Conservation (phyloP, 2,329 filamentous ascomycete species). For the Alternaria sp. region DNA sequence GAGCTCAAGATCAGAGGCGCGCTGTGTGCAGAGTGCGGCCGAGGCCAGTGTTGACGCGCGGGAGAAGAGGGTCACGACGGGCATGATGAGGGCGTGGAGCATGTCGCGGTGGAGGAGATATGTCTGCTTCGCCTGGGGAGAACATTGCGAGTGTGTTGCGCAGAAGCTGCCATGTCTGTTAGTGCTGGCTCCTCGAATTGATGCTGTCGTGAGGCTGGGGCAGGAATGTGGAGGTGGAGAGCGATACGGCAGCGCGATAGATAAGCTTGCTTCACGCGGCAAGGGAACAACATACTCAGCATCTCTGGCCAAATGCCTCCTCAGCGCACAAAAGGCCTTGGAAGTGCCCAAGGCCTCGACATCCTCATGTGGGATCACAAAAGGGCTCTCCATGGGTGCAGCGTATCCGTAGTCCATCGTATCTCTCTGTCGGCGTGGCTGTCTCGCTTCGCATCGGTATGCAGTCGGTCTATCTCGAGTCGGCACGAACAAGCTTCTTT, state of each 20-base stretch:
- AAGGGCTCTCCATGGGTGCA: conserved; percentile 48
- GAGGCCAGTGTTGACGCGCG: conserved; percentile 64
- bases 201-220: not conserved
- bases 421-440: conserved; percentile 2
- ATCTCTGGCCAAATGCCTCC: conserved; percentile 53
- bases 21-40: conserved; percentile 58
- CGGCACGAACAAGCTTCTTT: conserved; percentile 6
- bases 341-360: conserved; percentile 51
- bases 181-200: not conserved
- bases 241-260: not conserved
- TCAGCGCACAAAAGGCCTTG: conserved; percentile 56
- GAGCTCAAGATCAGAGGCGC: conserved; percentile 63
- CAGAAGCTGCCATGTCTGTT: conserved; percentile 47
- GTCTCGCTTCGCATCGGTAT: conserved; percentile 20
- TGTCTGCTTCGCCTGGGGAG: conserved; percentile 45
- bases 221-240: not conserved
- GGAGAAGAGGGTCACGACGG: conserved; percentile 65
- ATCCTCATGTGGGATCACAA: conserved; percentile 55
- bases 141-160: conserved; percentile 49
- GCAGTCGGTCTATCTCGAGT: conserved; percentile 4
- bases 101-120: conserved; percentile 66
- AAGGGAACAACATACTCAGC: conserved; percentile 48
- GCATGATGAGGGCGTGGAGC: conserved; percentile 66
- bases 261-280: not conserved
- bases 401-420: conserved; percentile 14